Evolutionary conservation across 441 rosid species (phyloP).

Genomic region (Bruguiera hainesii): DNA sequence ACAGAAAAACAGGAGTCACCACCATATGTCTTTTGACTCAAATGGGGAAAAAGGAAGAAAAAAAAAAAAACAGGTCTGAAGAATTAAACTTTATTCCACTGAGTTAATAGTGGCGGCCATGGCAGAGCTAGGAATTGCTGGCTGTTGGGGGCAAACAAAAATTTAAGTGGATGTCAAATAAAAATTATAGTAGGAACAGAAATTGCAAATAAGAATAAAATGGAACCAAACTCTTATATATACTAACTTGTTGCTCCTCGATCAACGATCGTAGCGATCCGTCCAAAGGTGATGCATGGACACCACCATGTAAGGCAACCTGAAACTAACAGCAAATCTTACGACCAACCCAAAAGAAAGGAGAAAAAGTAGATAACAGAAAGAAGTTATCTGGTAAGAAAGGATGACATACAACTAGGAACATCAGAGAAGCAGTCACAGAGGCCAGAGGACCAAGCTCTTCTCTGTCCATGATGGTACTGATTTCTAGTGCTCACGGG

Average conservation of each 20-base stretch:
- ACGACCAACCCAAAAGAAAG: no score
- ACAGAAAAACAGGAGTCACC: background rate
- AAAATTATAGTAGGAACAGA: background rate
- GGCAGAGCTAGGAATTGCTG: no score
- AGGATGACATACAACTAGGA: constrained; percentile 19
- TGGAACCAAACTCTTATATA: background rate
- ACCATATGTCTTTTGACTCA: no score
- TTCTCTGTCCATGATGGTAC: constrained; percentile 3
- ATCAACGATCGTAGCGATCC: constrained; percentile 58
- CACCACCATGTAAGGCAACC: constrained; percentile 68
- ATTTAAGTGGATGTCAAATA: no score
- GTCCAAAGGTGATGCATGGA: constrained; percentile 69
- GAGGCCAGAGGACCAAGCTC: constrained; percentile 24
- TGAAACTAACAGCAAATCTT: constrained; percentile 22
- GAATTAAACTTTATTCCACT: no score
- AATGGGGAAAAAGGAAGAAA: no score
- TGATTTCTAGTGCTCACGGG: background rate
- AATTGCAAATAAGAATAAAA: background rate
- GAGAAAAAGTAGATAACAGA: background rate
- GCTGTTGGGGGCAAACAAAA: no score
- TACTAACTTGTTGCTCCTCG: constrained; percentile 36
- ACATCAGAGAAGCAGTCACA: constrained; percentile 24
- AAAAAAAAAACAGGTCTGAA: no score
- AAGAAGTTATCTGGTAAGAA: no score
- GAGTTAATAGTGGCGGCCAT: no score